Conservation (phyloP, 202 grass and related monocot genomes). For the Schoenoplectus triqueter region DNA sequence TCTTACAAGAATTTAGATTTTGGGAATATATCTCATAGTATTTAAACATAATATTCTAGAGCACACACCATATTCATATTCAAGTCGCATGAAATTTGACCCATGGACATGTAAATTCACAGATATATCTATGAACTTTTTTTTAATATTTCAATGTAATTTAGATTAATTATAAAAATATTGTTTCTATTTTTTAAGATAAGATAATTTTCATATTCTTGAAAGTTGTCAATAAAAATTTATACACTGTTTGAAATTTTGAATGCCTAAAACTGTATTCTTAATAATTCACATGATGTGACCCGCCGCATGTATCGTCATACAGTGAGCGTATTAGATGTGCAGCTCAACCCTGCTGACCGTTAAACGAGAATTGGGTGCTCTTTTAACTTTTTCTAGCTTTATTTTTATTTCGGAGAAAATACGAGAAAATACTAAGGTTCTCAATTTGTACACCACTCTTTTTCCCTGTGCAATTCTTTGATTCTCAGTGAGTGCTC, state of each 20-base stretch:
- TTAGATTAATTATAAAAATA: too few relatives aligned
- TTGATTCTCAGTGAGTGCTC: slow-evolving; percentile 42
- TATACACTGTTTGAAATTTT: background rate
- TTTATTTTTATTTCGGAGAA: slow-evolving; percentile 16
- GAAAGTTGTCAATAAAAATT: background rate
- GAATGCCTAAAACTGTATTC: background rate
- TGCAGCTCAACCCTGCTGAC: background rate
- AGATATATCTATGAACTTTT: too few relatives aligned
- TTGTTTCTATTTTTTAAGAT: too few relatives aligned
- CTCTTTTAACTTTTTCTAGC: slow-evolving; percentile 22
- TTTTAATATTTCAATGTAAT: too few relatives aligned
- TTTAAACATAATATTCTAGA: too few relatives aligned
- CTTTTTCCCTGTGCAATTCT: slow-evolving; percentile 21
- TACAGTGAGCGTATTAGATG: background rate
- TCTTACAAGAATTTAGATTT: too few relatives aligned
- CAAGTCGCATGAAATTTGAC: too few relatives aligned
- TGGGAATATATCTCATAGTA: too few relatives aligned
- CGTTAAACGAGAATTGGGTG: slow-evolving; percentile 39
- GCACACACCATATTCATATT: too few relatives aligned
- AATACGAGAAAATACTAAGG: slow-evolving; percentile 28
- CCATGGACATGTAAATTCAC: too few relatives aligned
- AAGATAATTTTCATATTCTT: too few relatives aligned
- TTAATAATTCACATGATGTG: background rate
- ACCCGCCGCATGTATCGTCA: background rate
- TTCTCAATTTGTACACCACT: slow-evolving; percentile 39